phyloP scores from a whole-genome alignment of 208 protist species.

The Trypanosoma platydactyli region DNA sequence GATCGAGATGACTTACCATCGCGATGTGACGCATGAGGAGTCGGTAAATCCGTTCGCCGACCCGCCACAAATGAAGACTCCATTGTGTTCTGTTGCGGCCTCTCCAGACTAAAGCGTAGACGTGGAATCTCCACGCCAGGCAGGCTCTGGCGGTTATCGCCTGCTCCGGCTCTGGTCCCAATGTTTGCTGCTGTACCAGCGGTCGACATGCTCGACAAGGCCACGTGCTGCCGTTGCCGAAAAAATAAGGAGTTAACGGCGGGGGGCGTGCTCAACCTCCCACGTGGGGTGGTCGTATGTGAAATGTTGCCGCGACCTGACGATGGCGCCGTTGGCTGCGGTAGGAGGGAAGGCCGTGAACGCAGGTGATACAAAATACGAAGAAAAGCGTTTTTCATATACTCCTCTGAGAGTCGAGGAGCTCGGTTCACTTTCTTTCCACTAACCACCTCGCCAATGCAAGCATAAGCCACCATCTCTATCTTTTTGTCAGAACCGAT shows the following conservation, averaged over 20 bases:
- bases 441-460: constrained; percentile 11
- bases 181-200: no score
- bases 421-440: neutral
- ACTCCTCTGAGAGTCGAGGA: constrained; percentile 33
- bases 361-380: constrained; percentile 34
- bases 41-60: neutral
- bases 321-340: neutral
- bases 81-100: neutral
- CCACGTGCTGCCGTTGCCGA: neutral
- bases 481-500: constrained; percentile 1
- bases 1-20: constrained; percentile 5
- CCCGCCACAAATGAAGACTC: constrained; percentile 9
- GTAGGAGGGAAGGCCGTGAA: neutral
- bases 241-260: neutral
- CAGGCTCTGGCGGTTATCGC: neutral
- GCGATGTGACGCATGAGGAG: neutral
- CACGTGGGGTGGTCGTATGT: constrained; percentile 7
- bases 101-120: constrained; percentile 5
- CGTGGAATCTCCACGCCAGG: constrained; percentile 20
- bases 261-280: neutral
- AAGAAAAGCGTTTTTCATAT: constrained; percentile 45
- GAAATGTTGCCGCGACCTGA: constrained; percentile 6
- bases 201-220: neutral
- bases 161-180: no score
- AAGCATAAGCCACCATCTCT: constrained; percentile 10